Base-by-base conservation (phyloP, 176 grass and related monocot species). In the Dactylis glomerata region DNA sequence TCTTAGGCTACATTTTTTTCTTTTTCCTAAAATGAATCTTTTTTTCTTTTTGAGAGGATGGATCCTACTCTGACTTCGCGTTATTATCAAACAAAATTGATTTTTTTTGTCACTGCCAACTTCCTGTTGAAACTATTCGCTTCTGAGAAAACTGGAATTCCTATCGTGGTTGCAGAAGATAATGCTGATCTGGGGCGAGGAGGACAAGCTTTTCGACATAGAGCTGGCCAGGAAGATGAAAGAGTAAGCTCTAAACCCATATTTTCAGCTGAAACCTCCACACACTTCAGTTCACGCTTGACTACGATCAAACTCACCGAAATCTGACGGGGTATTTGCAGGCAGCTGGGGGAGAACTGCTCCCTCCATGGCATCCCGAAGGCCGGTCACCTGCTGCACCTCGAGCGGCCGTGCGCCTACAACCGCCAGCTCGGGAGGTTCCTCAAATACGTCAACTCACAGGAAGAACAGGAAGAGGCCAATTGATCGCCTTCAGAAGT, bases 161-260 rank as follows among this genome's bases (percentile, higher is more conserved):
- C 22, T 83, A 0, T 44, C 17, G 8, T 88, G 75, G 30, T 87
- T 81, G 77, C 89, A 96, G 96, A 99, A 93, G 86, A 99, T 99
- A 89, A 75, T 99, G 80, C 81, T 99, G 47, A 56, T 96, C 5
- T 96, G 96, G 96, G 96, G 93, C 72, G 84, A 99, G 88, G 87
- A 96, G 55, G 96, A 99, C 88, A 88, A 87, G 52, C 86, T 96
- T 24, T 99, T 96, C 80, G 65, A 92, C 82, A 85, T 99, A 32
- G 90, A 94, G 42, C 88, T 96, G 38, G 97, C 91, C 61, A 94
- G 82, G 92, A 99, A 89, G 58, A 96, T 96, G 93, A 88, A 91
- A 89, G 88, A 91, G 96, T 96, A 94, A 83, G 85, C 33, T 40
- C 37, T 8, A 5, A 7, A 8, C 37, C 37, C 37, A 42, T 36